These are phyloP conservation scores for Aphanomyces invadans DNA, from an alignment of 352 stramenopile species.

Conservation along the genomic window DNA sequence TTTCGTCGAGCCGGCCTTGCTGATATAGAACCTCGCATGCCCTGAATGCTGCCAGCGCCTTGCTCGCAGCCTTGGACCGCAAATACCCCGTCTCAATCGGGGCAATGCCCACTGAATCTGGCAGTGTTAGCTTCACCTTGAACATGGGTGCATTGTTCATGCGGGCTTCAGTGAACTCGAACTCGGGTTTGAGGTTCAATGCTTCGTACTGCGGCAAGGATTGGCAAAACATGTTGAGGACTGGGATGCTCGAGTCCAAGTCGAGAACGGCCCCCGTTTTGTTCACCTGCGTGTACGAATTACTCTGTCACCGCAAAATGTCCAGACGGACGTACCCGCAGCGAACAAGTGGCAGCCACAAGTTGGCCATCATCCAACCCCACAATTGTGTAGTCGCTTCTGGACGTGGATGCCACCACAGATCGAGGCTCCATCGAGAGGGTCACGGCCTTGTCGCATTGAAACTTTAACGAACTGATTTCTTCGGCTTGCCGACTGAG, in stretches of 20 bases:
- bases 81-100: slow-evolving; percentile 41
- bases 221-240: slow-evolving; percentile 76
- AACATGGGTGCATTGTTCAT: slow-evolving; percentile 42
- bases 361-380: background rate
- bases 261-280: slow-evolving; percentile 58
- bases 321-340: slow-evolving; percentile 36
- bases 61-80: slow-evolving; percentile 48
- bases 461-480: slow-evolving; percentile 61
- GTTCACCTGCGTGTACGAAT: slow-evolving; percentile 34
- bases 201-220: slow-evolving; percentile 52
- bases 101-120: slow-evolving; percentile 40
- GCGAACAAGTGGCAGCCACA: slow-evolving; percentile 19
- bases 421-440: slow-evolving; percentile 50
- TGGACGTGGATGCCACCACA: background rate
- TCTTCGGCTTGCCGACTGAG: slow-evolving; percentile 37
- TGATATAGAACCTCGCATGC: slow-evolving; percentile 50
- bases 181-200: slow-evolving; percentile 26
- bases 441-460: slow-evolving; percentile 51
- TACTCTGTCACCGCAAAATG: slow-evolving; percentile 30
- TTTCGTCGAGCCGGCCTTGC: slow-evolving; percentile 44
- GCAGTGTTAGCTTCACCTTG: slow-evolving; percentile 42
- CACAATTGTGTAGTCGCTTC: background rate
- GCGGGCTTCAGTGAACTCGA: slow-evolving; percentile 27
- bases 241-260: slow-evolving; percentile 60
- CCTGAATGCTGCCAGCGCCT: slow-evolving; percentile 48